These are phyloP conservation scores for Cystobasidiaceae sp. DNA, from an alignment of 1,284 basidiomycete species.

Conservation along the genomic window DNA sequence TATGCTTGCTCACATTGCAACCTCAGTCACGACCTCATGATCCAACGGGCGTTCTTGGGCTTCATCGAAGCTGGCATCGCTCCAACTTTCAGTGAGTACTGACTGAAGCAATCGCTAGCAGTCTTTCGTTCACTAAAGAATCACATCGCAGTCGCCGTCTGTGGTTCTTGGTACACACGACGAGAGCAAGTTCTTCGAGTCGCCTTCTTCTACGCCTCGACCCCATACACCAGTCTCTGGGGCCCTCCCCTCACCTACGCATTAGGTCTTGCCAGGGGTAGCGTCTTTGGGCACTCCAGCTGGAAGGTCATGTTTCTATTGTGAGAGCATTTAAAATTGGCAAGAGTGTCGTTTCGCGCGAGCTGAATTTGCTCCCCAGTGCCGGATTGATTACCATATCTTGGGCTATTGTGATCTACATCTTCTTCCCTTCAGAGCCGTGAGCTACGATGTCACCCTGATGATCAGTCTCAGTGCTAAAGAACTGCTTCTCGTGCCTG, in stretches of 20 bases:
- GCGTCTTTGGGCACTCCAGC: neutral
- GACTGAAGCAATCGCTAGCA: neutral
- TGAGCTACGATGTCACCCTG: neutral
- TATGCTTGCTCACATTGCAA: too few species aligned
- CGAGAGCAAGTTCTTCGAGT: constrained; percentile 9
- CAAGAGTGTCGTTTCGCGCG: neutral
- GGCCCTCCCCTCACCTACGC: constrained; percentile 6
- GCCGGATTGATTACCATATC: neutral
- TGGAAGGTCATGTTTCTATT: constrained; percentile 15
- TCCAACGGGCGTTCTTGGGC: constrained; percentile 2
- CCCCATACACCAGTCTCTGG: constrained; percentile 5
- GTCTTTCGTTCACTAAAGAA: too few species aligned
- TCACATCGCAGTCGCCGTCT: neutral
- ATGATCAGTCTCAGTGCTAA: too few species aligned
- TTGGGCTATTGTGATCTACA: neutral
- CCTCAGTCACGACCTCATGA: constrained; percentile 5
- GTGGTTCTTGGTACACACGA: constrained; percentile 6
- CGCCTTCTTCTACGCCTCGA: constrained; percentile 8
- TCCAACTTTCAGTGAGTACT: constrained; percentile 2
- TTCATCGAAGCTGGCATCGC: constrained; percentile 10
- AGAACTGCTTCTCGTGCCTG: too few species aligned
- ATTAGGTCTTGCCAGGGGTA: neutral
- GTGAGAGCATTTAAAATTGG: too few species aligned
- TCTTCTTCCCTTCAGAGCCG: constrained; percentile 6
- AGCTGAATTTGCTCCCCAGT: neutral